A percentile compares a stretch with the other conserved stretches of the same genome.
Evolutionary conservation across 208 protist species (phyloP).

Genomic region (Leishmania lainsoni): DNA sequence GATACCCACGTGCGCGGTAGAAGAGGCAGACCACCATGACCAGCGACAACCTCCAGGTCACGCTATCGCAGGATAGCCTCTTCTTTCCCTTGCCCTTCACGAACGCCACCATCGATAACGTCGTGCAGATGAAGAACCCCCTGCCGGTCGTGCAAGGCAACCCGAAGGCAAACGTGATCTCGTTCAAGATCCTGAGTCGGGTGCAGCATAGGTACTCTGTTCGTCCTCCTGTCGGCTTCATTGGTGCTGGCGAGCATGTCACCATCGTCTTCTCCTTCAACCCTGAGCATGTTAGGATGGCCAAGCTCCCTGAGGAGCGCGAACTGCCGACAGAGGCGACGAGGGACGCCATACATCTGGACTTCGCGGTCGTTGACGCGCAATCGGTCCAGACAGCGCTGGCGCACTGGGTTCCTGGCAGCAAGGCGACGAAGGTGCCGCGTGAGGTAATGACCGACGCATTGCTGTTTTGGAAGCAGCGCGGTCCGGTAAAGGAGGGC

Average conservation of each 20-base stretch:
- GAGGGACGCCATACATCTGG: slow-evolving; percentile 74
- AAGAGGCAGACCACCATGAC: slow-evolving; percentile 16
- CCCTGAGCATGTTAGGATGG: slow-evolving; percentile 47
- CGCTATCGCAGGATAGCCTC: slow-evolving; percentile 73
- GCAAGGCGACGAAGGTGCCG: slow-evolving; percentile 17
- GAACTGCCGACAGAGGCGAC: slow-evolving; percentile 59
- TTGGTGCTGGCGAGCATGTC: slow-evolving; percentile 50
- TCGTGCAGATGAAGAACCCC: slow-evolving; percentile 69
- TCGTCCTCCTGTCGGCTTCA: slow-evolving; percentile 61
- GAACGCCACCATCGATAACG: slow-evolving; percentile 75
- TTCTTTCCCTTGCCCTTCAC: slow-evolving; percentile 84
- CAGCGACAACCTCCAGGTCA: slow-evolving; percentile 29
- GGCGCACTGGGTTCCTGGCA: slow-evolving; percentile 17
- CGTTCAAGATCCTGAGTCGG: slow-evolving; percentile 76
- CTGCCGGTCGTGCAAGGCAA: slow-evolving; percentile 38
- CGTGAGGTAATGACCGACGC: slow-evolving; percentile 39
- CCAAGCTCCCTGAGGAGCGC: slow-evolving; percentile 32
- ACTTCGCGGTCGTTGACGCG: slow-evolving; percentile 66
- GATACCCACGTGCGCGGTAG: neutral
- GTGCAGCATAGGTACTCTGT: slow-evolving; percentile 77
- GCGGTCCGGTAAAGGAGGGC: slow-evolving; percentile 41
- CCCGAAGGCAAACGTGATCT: slow-evolving; percentile 58
- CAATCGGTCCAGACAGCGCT: slow-evolving; percentile 1
- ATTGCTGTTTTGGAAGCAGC: slow-evolving; percentile 62
- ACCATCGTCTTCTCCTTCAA: slow-evolving; percentile 73